These are phyloP conservation scores for Aspergillus thermomutatus DNA, from an alignment of 2,329 filamentous ascomycete genomes.

Conservation along the genomic window DNA sequence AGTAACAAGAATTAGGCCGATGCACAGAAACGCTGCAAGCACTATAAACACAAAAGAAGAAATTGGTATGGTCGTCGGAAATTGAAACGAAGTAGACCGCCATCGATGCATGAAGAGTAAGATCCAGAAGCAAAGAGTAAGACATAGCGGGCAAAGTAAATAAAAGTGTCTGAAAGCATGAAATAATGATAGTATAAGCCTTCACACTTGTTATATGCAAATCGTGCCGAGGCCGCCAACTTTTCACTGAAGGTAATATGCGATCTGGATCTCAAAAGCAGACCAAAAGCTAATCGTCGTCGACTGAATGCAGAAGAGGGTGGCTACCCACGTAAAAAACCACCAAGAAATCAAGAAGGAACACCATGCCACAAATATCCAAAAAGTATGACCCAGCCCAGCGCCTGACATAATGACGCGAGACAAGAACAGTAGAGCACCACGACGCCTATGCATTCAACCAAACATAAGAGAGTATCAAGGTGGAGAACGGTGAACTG, in stretches of 20 bases:
- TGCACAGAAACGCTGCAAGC: conserved; percentile 1
- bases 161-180: conserved; percentile 13
- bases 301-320: conserved; percentile 15
- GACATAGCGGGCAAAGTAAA: conserved; percentile 1
- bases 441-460: conserved; percentile 21
- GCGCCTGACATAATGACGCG: conserved; percentile 18
- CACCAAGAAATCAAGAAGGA: conserved; percentile 6
- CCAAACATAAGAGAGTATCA: conserved; percentile 12
- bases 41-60: neutral
- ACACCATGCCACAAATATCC: conserved; percentile 20
- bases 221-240: conserved; percentile 18
- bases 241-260: conserved; percentile 15
- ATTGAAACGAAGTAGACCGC: neutral
- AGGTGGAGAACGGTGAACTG: conserved; percentile 10
- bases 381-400: conserved; percentile 17
- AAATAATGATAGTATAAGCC: conserved; percentile 4
- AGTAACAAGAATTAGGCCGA: neutral
- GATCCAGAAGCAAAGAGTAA: neutral
- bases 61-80: neutral
- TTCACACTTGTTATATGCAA: conserved; percentile 20
- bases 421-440: conserved; percentile 13
- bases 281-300: conserved; percentile 4
- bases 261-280: conserved; percentile 11
- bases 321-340: conserved; percentile 8
- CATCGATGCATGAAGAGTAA: neutral